phyloP scores from a whole-genome alignment of 441 rosid species.

The Erysimum cheiri region DNA sequence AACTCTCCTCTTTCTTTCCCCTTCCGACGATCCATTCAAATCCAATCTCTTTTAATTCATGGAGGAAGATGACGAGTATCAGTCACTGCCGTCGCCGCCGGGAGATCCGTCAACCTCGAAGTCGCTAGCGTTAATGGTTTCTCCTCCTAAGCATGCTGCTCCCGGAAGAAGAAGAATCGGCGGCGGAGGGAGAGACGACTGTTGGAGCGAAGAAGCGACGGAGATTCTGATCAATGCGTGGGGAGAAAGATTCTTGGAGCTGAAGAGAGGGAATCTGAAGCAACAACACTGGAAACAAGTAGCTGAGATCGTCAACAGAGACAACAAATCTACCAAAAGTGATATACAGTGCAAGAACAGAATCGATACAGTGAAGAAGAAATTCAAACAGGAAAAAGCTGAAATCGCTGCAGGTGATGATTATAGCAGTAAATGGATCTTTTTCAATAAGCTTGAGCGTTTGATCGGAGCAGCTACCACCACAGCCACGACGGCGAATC shows the following conservation, averaged over 20 bases:
- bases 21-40: not conserved
- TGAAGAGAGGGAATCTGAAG: constrained; percentile 62
- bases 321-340: constrained; percentile 45
- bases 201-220: not conserved
- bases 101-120: not conserved
- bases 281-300: constrained; percentile 63
- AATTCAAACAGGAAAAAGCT: constrained; percentile 53
- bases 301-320: constrained; percentile 53
- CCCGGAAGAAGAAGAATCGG: not conserved
- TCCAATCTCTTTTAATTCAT: not conserved
- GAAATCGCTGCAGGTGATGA: constrained; percentile 27
- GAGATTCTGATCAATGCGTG: not conserved
- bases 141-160: not conserved
- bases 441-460: constrained; percentile 49
- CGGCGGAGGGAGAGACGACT: not conserved
- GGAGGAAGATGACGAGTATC: not conserved
- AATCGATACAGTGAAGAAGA: constrained; percentile 46
- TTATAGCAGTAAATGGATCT: constrained; percentile 24
- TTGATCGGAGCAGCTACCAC: constrained; percentile 47
- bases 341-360: constrained; percentile 39
- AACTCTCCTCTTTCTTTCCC: not conserved
- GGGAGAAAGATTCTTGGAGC: constrained; percentile 52
- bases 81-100: not conserved
- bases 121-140: not conserved
- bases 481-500: constrained; percentile 23